Evolutionary conservation across 345 rosid species (phyloP).

Genomic region (Nasturtium officinale): DNA sequence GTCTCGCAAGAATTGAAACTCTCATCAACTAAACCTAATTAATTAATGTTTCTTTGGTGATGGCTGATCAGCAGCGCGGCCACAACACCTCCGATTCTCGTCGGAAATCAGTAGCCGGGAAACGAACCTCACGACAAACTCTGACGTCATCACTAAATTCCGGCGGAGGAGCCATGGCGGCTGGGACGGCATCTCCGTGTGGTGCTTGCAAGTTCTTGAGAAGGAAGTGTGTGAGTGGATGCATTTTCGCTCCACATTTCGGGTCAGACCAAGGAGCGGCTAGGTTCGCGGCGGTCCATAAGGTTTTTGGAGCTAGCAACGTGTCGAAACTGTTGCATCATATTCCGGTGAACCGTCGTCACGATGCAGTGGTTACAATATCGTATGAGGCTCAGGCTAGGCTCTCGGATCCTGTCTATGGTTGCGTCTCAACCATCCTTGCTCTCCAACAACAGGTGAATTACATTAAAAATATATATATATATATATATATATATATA

Average conservation of each 20-base stretch:
- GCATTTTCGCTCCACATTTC: conserved; percentile 93
- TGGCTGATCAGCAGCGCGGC: conserved; percentile 58
- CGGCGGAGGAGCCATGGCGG: conserved; percentile 33
- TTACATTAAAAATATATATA: not conserved
- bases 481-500: no score
- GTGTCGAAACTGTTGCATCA: conserved; percentile 83
- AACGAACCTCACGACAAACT: conserved; percentile 33
- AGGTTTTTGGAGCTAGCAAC: conserved; percentile 94
- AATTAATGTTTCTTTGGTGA: conserved; percentile 21
- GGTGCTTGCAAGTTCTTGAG: conserved; percentile 98
- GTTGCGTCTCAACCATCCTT: conserved; percentile 89
- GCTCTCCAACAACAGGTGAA: conserved; percentile 91
- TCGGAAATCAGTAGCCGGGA: conserved; percentile 47
- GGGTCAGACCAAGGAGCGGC: conserved; percentile 95
- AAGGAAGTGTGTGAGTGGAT: conserved; percentile 87
- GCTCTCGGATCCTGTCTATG: conserved; percentile 92
- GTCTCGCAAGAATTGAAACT: conserved; percentile 35
- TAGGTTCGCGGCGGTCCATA: conserved; percentile 92
- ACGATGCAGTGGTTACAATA: conserved; percentile 88
- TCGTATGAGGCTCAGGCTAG: conserved; percentile 97
- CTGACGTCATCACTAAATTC: conserved; percentile 28
- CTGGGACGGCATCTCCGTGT: conserved; percentile 61
- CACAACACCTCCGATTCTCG: conserved; percentile 51
- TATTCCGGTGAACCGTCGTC: conserved; percentile 80
- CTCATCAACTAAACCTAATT: conserved; percentile 15